These are phyloP conservation scores for Epichloe amarillans DNA, from an alignment of 2,329 filamentous ascomycete species.

Conservation along the genomic window DNA sequence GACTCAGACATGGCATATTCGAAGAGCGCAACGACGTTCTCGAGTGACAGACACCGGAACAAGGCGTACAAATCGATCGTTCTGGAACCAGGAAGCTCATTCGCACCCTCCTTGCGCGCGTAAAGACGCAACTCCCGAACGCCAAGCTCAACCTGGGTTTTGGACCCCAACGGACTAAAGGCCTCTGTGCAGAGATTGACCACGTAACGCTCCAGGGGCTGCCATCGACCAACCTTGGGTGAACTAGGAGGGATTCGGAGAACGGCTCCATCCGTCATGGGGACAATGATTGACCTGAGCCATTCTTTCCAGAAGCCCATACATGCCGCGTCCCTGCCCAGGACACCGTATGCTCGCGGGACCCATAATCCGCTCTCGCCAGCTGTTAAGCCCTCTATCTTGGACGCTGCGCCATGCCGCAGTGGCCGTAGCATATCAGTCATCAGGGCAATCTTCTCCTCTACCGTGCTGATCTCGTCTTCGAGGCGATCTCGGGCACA, in stretches of 20 bases:
- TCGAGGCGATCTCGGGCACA: conserved; percentile 71
- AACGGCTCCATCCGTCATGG: conserved; percentile 82
- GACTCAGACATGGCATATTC: conserved; percentile 90
- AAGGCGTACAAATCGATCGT: conserved; percentile 87
- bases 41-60: conserved; percentile 78
- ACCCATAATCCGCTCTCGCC: conserved; percentile 95
- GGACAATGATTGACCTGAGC: conserved; percentile 84
- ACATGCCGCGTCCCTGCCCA: conserved; percentile 71
- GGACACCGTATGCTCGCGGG: conserved; percentile 80
- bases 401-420: conserved; percentile 85
- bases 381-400: conserved; percentile 91
- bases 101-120: conserved; percentile 80
- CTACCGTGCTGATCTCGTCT: conserved; percentile 87
- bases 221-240: conserved; percentile 85
- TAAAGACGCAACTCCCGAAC: conserved; percentile 84
- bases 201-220: conserved; percentile 90
- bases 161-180: conserved; percentile 79
- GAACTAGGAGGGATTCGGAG: conserved; percentile 77
- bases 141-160: conserved; percentile 87
- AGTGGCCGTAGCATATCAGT: conserved; percentile 87
- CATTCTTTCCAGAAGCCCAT: conserved; percentile 98
- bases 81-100: conserved; percentile 84
- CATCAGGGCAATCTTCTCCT: conserved; percentile 96
- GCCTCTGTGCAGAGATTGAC: conserved; percentile 95
- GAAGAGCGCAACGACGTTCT: conserved; percentile 84